Evolutionary conservation across 1,139 yeast genomes (phyloP).

Genomic region (Sugiyamaella grinbergsii): DNA sequence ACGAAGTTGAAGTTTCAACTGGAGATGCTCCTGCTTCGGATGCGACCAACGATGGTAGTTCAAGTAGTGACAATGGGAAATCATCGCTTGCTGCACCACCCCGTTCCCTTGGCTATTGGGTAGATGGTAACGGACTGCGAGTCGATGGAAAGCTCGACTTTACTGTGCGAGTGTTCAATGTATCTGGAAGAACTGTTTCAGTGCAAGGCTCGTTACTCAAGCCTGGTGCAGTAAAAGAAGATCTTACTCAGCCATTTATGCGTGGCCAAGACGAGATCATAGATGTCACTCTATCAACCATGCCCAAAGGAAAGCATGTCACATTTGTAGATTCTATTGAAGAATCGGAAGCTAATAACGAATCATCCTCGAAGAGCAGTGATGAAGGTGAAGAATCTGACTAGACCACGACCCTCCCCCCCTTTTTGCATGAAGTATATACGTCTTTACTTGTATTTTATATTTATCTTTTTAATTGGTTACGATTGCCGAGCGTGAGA

Average conservation of each 20-base stretch:
- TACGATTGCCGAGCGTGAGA: too few species aligned
- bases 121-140: constrained; percentile 67
- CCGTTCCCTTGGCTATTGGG: constrained; percentile 82
- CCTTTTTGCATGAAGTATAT: constrained; percentile 5
- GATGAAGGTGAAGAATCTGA: constrained; percentile 3
- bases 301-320: constrained; percentile 20
- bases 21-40: neutral
- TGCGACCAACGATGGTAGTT: constrained; percentile 13
- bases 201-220: constrained; percentile 78
- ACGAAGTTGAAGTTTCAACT: neutral
- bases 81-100: constrained; percentile 31
- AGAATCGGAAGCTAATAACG: neutral
- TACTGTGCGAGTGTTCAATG: constrained; percentile 68
- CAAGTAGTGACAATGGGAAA: neutral
- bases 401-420: neutral
- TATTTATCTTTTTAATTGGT: neutral
- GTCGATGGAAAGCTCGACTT: constrained; percentile 82
- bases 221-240: constrained; percentile 59
- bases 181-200: constrained; percentile 79
- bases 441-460: constrained; percentile 1
- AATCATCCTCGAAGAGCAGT: constrained; percentile 6
- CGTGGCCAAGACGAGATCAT: constrained; percentile 16
- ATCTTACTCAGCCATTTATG: constrained; percentile 29
- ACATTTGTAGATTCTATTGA: constrained; percentile 19
- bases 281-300: constrained; percentile 4